Evolutionary conservation across 2,329 filamentous ascomycete genomes (phyloP), one percentile per base, ranked within the genome.

Genomic region (Talaromyces atroroseus): DNA sequence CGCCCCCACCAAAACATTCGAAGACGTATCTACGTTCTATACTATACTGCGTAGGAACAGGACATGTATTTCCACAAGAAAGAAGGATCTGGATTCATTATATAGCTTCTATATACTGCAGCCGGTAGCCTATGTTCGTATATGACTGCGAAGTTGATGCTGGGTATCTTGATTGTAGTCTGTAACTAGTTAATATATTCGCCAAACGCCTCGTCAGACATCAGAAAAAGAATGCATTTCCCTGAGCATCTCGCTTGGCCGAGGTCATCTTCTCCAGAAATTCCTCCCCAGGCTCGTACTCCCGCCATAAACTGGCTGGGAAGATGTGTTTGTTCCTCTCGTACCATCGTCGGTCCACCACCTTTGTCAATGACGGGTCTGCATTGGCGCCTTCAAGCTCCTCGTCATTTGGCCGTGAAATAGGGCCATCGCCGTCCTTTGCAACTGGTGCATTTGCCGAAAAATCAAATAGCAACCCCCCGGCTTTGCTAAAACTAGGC

Each of bases 241-340:
- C 94, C 55, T 90, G 86, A 12, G 82, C 82, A 74, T 99, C 94
- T 66, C 90, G 88, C 64, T 89, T 83, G 40, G 92, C 82, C 63
- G 71, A 89, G 81, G 66, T 84, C 82, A 75, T 95, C 61, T 73
- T 75, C 60, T 76, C 71, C 58, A 74, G 70, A 61, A 77, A 95
- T 65, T 96, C 89, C 72, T 88, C 89, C 59, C 90, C 89, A 0
- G 91, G 88, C 63, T 96, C 92, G 70, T 95, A 99, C 61, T 95
- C 89, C 65, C 92, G 90, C 94, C 94, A 99, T 48, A 92, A 82
- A 69, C 90, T 97, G 20, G 92, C 92, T 0, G 94, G 94, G 70
- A 92, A 99, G 57, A 99, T 97, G 72, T 99, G 94, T 74, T 97
- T 99, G 71, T 97, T 96, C 67, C 86, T 84, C 77, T 96, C 91